Percentiles rank a stretch among this genome's conserved stretches.
Conservation (phyloP, 352 stramenopile genomes). For the Globisporangium takayamanum region DNA sequence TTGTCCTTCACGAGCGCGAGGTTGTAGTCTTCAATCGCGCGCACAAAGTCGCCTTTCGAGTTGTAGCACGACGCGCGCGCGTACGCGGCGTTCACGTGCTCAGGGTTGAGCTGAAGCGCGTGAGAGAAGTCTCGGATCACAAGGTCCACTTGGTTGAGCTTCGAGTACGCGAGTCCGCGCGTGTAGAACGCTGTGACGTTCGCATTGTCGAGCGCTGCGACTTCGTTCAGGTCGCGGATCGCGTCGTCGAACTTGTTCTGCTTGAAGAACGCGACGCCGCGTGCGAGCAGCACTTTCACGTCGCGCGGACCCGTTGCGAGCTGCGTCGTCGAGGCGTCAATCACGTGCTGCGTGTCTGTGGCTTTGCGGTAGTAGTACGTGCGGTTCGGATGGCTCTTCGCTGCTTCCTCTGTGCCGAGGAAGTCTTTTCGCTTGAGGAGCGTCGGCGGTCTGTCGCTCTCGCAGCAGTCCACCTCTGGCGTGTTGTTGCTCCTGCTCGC, state of each 20-base stretch:
- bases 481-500: slow-evolving; percentile 10
- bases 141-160: slow-evolving; percentile 59
- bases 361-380: slow-evolving; percentile 78
- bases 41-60: slow-evolving; percentile 73
- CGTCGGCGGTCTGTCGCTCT: slow-evolving; percentile 23
- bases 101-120: slow-evolving; percentile 66
- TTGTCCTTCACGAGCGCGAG: slow-evolving; percentile 82
- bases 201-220: slow-evolving; percentile 31
- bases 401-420: slow-evolving; percentile 51
- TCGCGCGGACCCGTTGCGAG: slow-evolving; percentile 55
- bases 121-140: slow-evolving; percentile 79
- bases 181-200: slow-evolving; percentile 65
- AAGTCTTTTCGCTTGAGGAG: slow-evolving; percentile 80
- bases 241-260: slow-evolving; percentile 48
- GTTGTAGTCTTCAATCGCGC: slow-evolving; percentile 89
- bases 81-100: slow-evolving; percentile 87
- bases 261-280: slow-evolving; percentile 76
- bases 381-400: slow-evolving; percentile 55
- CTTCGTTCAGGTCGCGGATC: slow-evolving; percentile 49
- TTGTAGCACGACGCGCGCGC: slow-evolving; percentile 85
- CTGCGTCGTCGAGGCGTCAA: slow-evolving; percentile 66
- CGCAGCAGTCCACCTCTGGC: slow-evolving; percentile 25
- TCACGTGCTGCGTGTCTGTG: slow-evolving; percentile 63
- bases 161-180: slow-evolving; percentile 60
- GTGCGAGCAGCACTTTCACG: slow-evolving; percentile 57